Conservation (phyloP, 2,329 filamentous ascomycete species). For the Trichoderma cornu-damae region DNA sequence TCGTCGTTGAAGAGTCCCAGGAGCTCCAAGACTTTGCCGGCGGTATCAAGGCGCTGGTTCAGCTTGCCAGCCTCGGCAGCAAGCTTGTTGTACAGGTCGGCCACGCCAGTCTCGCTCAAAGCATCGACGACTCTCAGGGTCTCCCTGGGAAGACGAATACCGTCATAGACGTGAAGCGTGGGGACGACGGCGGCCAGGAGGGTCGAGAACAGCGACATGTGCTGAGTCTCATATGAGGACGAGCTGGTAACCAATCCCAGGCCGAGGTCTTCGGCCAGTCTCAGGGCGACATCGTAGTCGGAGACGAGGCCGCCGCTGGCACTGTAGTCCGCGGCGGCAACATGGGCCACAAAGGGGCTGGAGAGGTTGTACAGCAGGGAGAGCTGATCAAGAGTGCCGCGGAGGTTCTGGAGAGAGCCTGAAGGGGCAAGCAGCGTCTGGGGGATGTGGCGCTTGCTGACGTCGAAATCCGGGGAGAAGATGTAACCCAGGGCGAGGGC, state of each 20-base stretch:
- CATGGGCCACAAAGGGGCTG: constrained; percentile 86
- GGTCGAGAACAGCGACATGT: constrained; percentile 88
- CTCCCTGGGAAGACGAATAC: constrained; percentile 75
- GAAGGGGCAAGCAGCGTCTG: constrained; percentile 87
- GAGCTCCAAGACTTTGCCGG: constrained; percentile 66
- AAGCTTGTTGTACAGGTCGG: constrained; percentile 63
- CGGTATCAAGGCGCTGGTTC: constrained; percentile 65
- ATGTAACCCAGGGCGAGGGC: constrained; percentile 92
- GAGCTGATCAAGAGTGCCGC: constrained; percentile 82
- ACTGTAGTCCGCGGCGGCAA: constrained; percentile 85
- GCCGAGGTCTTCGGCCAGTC: constrained; percentile 82
- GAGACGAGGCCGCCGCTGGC: constrained; percentile 66
- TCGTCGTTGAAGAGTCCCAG: constrained; percentile 78
- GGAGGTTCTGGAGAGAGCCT: constrained; percentile 72
- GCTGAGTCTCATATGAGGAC: constrained; percentile 87
- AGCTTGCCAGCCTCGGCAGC: constrained; percentile 56
- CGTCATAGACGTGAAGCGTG: constrained; percentile 85
- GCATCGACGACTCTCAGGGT: constrained; percentile 77
- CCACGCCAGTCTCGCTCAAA: constrained; percentile 66
- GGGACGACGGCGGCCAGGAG: constrained; percentile 72
- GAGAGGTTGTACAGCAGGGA: constrained; percentile 86
- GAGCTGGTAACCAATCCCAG: constrained; percentile 79
- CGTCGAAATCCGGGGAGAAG: constrained; percentile 94
- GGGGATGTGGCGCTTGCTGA: constrained; percentile 83
- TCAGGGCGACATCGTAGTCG: constrained; percentile 78